Base-by-base conservation (phyloP, 495 filamentous ascomycete species). In the Aspergillus steynii region DNA sequence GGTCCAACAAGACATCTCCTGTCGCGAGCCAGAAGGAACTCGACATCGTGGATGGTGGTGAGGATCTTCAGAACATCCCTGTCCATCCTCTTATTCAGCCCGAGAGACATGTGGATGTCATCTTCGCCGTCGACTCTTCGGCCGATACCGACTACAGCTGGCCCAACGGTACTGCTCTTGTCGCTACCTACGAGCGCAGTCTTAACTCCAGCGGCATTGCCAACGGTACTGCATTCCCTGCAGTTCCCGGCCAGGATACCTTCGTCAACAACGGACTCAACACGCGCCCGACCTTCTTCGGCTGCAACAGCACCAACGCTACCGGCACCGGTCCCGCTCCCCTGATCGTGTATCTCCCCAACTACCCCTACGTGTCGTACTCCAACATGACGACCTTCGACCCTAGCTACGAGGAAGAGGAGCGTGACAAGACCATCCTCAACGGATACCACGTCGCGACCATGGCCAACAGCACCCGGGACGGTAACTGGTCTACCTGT, bases 211-310 rank as follows among this genome's bases (percentile, higher is more conserved):
- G 70, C 12, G 76, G 63, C 50, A 90, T 93, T 61, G 77, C 78
- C 61, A 96, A 96, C 74, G 89, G 90, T 50, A 96, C 94, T 4
- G 77, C 83, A 1, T 97, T 98, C 81, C 93, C 94, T 0, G 68
- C 82, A 10, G 80, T 98, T 15, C 94, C 94, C 0, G 92, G 92
- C 74, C 75, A 81, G 53, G 88, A 91, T 76, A 96, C 92, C 10
- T 96, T 98, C 72, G 76, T 97, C 64, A 92, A 95, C 74, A 83
- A 90, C 0, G 90, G 90, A 28, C 80, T 97, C 10, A 98, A 97
- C 83, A 85, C 77, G 56, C 85, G 83, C 4, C 95, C 94, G 0
- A 91, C 92, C 7, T 97, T 98, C 80, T 98, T 98, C 75, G 94
- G 94, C 60, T 98, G 94, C 79, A 77, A 93, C 75, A 80, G 78